Conservation (phyloP, 257 asterid species). For the Solanum pinnatisectum region DNA sequence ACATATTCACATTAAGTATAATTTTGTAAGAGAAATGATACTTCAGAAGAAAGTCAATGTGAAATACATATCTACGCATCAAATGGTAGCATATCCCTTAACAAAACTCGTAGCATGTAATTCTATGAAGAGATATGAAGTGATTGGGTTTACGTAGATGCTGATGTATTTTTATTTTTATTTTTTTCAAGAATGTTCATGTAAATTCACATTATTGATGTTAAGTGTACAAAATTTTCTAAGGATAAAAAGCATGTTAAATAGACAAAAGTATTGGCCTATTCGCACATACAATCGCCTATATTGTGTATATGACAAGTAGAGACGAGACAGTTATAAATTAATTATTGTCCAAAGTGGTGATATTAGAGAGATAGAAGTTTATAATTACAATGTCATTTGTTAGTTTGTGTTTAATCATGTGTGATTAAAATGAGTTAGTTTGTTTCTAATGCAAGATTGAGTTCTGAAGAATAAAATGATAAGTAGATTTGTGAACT, state of each 20-base stretch:
- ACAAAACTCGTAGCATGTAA: no score
- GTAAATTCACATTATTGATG: background rate
- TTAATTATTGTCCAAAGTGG: background rate
- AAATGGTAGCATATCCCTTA: background rate
- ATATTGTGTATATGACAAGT: background rate
- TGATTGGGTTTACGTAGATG: background rate
- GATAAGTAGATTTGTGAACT: background rate
- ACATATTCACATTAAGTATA: background rate
- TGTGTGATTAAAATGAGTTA: background rate
- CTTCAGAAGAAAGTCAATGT: background rate
- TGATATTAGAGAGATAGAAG: background rate
- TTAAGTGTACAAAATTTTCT: background rate
- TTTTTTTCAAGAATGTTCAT: background rate
- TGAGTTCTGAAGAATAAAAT: background rate
- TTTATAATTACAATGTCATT: background rate
- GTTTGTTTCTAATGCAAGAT: background rate
- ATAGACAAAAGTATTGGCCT: background rate
- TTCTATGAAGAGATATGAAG: background rate
- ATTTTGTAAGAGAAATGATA: background rate
- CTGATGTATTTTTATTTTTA: background rate
- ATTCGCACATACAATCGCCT: background rate
- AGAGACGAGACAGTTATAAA: background rate
- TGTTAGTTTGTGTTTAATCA: background rate
- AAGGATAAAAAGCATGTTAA: background rate
- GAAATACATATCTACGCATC: background rate